Base-by-base conservation (phyloP, 371 early-diverging fungal genomes). In the Choanephora cucurbitarum region DNA sequence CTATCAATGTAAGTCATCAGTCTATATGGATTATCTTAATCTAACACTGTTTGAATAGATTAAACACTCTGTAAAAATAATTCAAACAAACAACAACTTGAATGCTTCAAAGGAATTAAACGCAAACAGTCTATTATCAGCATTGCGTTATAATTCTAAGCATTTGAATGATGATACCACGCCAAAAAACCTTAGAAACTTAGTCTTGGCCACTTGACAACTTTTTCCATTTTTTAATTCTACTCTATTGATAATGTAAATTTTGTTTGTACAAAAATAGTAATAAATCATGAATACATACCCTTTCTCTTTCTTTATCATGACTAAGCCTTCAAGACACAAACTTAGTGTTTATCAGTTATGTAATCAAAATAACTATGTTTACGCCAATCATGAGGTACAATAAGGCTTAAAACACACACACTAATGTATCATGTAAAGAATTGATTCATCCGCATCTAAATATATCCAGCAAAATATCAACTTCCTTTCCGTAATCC, bases 91-190 rank as follows among this genome's bases (percentile, higher is more conserved):
- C 52, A 49, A 66, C 44, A 42, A 40, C 53, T 49, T 52, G 42
- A 39, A 56, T 50, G 37, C 64, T 34, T 44, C 68, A 19, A 56
- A 59, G 10, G 70, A 76, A 42, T 68, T 69, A 13, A 70, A 84
- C 32, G 81, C 86, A 3, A 59, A 85, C 18, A 81, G 80, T 40
- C 73, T 94, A 48, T 68, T 92, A 55, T 90, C 89, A 58, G 82
- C 90, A 7, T 63, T 94, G 48, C 79, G 89, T 56, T 92, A 86
- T 66, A 85, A 90, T 44, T 89, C 90, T 15, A 81, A 87, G 57
- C 91, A 92, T 65, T 72, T 92, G 44, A 91, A 91, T 60, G 89
- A 91, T 57, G 89, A 90, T 17, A 65, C 82, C 2, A 92, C 93
- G 5, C 90, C 93, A 44, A 91, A 90, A 77, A 65, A 73, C 24